Evolutionary conservation across 1,284 basidiomycete species (phyloP), one percentile per base, ranked within the genome.

Genomic region (Puccinia triticina): DNA sequence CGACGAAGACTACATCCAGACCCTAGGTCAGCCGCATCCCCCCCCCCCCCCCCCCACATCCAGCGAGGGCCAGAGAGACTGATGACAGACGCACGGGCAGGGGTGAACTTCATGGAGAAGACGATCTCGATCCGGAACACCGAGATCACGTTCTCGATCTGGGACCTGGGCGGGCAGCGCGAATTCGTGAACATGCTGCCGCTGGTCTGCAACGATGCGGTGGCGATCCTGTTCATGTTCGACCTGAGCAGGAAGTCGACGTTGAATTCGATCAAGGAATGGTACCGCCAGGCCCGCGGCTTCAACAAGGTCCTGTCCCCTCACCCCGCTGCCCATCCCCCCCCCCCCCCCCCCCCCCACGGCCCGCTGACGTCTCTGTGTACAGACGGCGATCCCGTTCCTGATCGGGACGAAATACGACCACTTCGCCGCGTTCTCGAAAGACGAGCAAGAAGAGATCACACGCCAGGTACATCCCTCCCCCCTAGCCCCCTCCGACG

Each of bases 51-150:
- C n/a, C n/a, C n/a, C n/a, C n/a, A n/a, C n/a, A n/a, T n/a, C n/a
- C n/a, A n/a, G n/a, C n/a, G n/a, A n/a, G n/a, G n/a, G n/a, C n/a
- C n/a, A 66, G 64, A 48, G 11, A 48, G 3, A 50, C 18, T 72
- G 14, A 72, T 29, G 7, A 72, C 0, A 69, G 12, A 71, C n/a
- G 16, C n/a, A 43, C n/a, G 71, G 77, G 37, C 84, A 94, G 93
- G 95, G 89, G 96, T 98, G 89, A 98, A 98, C 88, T 98, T 98
- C 88, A 98, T 98, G 96, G 96, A 98, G 89, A 98, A 97, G 90
- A 95, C 95, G 53, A 98, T 98, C 85, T 93, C 93, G 82, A 96
- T 98, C 85, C 92, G 96, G 84, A 93, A 96, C 87, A 98, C 96
- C 78, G 96, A 97, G 82, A 98, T 98, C 88, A 98, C 95, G 2